phyloP scores from a whole-genome alignment of 108 stramenopile genomes.

The Poteriospumella lacustris region DNA sequence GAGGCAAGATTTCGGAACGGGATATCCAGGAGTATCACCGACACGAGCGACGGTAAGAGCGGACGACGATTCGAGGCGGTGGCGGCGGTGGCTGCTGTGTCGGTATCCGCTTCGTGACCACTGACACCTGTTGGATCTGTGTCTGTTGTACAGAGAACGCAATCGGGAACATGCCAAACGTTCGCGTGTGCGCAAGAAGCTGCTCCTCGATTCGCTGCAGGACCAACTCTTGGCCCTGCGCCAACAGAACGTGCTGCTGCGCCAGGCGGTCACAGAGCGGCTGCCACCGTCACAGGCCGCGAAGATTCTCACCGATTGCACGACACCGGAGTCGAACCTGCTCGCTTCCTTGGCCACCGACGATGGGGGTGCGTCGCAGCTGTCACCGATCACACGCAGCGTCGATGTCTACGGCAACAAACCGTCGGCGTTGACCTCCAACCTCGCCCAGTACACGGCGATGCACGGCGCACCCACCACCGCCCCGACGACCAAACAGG shows the following conservation, averaged over 20 bases:
- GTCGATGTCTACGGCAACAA: background rate
- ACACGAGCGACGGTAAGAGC: too few species aligned
- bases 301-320: constrained; percentile 15
- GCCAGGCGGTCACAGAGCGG: background rate
- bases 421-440: constrained; percentile 2
- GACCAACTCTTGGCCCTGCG: constrained; percentile 36
- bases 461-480: background rate
- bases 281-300: background rate
- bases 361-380: background rate
- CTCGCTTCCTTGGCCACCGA: background rate
- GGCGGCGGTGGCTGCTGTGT: too few species aligned
- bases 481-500: background rate
- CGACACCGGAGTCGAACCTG: constrained; percentile 3
- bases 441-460: background rate
- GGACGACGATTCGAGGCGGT: too few species aligned
- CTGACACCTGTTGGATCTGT: too few species aligned
- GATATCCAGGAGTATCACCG: too few species aligned
- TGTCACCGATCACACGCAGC: background rate
- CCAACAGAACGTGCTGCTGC: background rate
- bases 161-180: constrained; percentile 89
- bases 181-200: constrained; percentile 91
- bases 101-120: too few species aligned
- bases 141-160: constrained; percentile 81
- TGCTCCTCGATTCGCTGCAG: constrained; percentile 89
- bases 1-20: too few species aligned